phyloP scores from a whole-genome alignment of 2,329 filamentous ascomycete genomes.

The Delphinella strobiligena region DNA sequence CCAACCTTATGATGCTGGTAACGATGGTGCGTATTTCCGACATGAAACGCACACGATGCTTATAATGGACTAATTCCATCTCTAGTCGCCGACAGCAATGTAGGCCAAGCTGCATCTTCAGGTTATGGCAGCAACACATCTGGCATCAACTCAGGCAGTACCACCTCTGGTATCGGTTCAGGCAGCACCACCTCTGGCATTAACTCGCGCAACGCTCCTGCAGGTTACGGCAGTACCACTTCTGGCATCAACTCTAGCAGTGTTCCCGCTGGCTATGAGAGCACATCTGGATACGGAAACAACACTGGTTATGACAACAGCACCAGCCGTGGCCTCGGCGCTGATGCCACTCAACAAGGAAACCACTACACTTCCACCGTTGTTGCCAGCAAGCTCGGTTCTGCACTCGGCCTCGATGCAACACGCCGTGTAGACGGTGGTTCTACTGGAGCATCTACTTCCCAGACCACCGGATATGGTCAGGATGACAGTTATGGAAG shows the following conservation, averaged over 20 bases:
- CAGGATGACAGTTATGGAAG: constrained; percentile 1
- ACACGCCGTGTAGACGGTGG: background rate
- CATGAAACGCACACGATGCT: too few relatives aligned
- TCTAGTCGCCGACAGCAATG: constrained; percentile 23
- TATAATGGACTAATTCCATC: too few relatives aligned
- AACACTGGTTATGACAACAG: background rate
- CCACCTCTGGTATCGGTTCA: background rate
- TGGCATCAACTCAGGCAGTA: background rate
- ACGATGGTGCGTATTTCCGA: too few relatives aligned
- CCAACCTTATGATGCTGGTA: constrained; percentile 71
- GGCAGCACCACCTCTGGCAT: background rate
- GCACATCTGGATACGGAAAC: background rate
- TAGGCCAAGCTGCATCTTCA: background rate
- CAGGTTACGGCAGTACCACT: too few relatives aligned
- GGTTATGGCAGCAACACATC: background rate
- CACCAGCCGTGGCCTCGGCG: background rate
- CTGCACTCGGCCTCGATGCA: background rate
- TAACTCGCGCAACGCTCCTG: background rate
- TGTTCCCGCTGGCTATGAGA: background rate
- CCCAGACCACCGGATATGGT: background rate
- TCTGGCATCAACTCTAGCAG: background rate
- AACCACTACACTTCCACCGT: background rate
- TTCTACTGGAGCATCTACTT: background rate
- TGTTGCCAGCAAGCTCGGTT: background rate
- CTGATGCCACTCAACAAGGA: background rate